Evolutionary conservation across 2,329 filamentous ascomycete genomes (phyloP), one percentile per base, ranked within the genome.

Genomic region (Teratosphaeria gauchensis): DNA sequence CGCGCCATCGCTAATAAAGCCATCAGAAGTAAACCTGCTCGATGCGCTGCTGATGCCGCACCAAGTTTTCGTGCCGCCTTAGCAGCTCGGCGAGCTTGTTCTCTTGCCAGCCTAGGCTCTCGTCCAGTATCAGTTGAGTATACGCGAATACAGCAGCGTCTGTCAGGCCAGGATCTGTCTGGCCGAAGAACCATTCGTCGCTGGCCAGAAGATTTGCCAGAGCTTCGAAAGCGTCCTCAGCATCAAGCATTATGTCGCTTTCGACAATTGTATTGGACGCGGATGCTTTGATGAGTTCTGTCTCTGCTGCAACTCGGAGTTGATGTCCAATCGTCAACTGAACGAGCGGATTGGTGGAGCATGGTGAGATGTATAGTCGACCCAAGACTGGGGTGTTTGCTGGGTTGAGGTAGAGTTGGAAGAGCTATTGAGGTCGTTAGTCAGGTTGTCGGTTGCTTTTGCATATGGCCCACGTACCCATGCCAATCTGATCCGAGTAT

Each of bases 121-220:
- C 80, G 60, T 88, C 84, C 56, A 95, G 74, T 56, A 97, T 77
- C 55, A 95, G 77, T 72, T 95, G 84, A 0, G 89, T 92, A 73
- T 96, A 99, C 3, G 90, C 86, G 75, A 96, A 97, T 1, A 97
- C 83, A 57, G 84, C 85, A 6, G 92, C 92, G 74, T 99, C 94
- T 66, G 97, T 92, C 28, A 92, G 69, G 0, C 85, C 84, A 0
- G 92, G 90, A 16, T 73, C 70, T 32, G 72, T 55, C 59, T 72
- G 70, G 4, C 76, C 80, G 67, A 86, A 87, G 71, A 88, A 89
- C 78, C 84, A 87, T 19, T 75, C 67, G 42, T 84, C 73, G 0
- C 80, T 72, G 1, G 79, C 84, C 9, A 90, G 75, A 8, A 87
- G 67, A 21, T 73, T 77, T 1, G 83, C 82, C 8, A 90, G 73